These are phyloP conservation scores for Auriculariales sp. DNA, from an alignment of 768 basidiomycete species.

Conservation along the genomic window DNA sequence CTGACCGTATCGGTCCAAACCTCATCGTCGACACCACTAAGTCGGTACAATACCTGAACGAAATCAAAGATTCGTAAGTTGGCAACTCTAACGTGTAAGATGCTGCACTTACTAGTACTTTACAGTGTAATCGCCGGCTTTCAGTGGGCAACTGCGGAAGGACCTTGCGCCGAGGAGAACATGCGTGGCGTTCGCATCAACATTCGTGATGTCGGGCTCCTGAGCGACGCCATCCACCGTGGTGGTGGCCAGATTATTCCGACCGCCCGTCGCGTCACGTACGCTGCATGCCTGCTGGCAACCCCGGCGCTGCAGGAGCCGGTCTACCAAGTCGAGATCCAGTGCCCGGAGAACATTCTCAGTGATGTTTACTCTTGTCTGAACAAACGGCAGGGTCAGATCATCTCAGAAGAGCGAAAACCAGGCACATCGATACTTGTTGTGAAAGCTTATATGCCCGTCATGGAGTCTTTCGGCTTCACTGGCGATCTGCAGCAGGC, in stretches of 20 bases:
- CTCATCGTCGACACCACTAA: conserved; percentile 35
- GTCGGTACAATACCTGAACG: conserved; percentile 36
- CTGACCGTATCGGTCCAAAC: conserved; percentile 34
- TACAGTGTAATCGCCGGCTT: conserved; percentile 36
- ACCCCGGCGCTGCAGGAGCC: conserved; percentile 34
- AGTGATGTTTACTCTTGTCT: conserved; percentile 31
- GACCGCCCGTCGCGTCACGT: conserved; percentile 31
- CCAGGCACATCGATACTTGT: conserved; percentile 38
- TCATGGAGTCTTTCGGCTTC: conserved; percentile 29
- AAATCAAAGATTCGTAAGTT: conserved; percentile 44
- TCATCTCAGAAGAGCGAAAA: conserved; percentile 36
- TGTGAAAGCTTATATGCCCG: conserved; percentile 31
- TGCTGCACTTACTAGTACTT: no score
- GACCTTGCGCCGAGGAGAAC: conserved; percentile 31
- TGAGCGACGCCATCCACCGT: conserved; percentile 39
- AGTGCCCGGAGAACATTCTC: conserved; percentile 32
- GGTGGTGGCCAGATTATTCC: conserved; percentile 39
- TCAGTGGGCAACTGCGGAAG: conserved; percentile 40
- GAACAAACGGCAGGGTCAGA: conserved; percentile 32
- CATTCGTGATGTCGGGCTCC: conserved; percentile 32
- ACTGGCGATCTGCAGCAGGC: conserved; percentile 31
- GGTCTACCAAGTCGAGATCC: conserved; percentile 35
- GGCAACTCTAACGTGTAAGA: no score
- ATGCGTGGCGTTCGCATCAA: conserved; percentile 38
- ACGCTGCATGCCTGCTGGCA: conserved; percentile 33